Percentiles rank a stretch among this genome's conserved stretches.
These are phyloP conservation scores for Macadamia integrifolia DNA, from an alignment of 164 flowering plant genomes.

Conservation along the genomic window DNA sequence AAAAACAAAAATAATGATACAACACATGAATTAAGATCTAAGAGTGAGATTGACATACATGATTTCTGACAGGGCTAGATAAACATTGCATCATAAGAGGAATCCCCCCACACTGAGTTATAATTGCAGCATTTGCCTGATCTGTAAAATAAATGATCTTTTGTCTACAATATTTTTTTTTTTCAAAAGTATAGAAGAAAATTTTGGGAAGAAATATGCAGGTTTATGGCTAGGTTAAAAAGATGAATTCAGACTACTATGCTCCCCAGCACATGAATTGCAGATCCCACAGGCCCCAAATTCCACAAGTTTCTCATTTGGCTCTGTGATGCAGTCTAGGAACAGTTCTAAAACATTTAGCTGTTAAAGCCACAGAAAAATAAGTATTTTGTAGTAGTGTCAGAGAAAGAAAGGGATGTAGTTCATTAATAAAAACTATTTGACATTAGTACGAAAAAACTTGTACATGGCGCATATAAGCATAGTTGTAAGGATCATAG, in stretches of 20 bases:
- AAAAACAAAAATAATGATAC: too few species aligned
- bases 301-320: conserved; percentile 85
- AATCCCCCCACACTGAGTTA: conserved; percentile 59
- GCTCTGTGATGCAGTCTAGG: conserved; percentile 89
- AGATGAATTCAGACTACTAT: conserved; percentile 1
- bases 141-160: conserved; percentile 28
- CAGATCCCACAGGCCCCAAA: conserved; percentile 87
- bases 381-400: background rate
- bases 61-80: conserved; percentile 81
- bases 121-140: conserved; percentile 57
- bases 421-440: background rate
- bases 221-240: background rate
- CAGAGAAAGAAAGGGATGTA: background rate
- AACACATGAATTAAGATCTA: too few species aligned
- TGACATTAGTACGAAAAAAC: background rate
- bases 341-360: conserved; percentile 93
- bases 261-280: conserved; percentile 70
- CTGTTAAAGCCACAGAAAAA: conserved; percentile 24
- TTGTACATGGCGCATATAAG: conserved; percentile 69
- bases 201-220: background rate
- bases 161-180: too few species aligned
- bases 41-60: conserved; percentile 34
- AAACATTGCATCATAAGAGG: conserved; percentile 67
- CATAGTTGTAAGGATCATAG: conserved; percentile 85
- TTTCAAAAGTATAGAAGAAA: background rate